phyloP scores from a whole-genome alignment of 2,329 filamentous ascomycete genomes.

The Colletotrichum euphorbiae region DNA sequence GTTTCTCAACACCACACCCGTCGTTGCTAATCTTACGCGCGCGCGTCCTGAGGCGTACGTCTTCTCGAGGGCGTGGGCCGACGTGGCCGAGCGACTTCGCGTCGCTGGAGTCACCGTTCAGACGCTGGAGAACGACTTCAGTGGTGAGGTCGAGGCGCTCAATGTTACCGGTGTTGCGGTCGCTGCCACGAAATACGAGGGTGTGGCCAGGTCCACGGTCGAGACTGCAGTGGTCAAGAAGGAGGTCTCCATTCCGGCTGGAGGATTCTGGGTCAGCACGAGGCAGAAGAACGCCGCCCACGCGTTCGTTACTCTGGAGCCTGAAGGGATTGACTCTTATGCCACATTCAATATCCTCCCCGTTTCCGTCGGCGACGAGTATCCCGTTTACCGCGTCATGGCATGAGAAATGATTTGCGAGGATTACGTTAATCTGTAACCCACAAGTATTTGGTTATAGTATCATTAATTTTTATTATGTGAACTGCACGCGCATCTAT shows the following conservation, averaged over 20 bases:
- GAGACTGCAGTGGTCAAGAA: slow-evolving; percentile 40
- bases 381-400: slow-evolving; percentile 46
- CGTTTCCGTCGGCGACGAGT: slow-evolving; percentile 46
- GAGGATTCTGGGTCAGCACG: slow-evolving; percentile 48
- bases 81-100: slow-evolving; percentile 45
- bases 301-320: slow-evolving; percentile 47
- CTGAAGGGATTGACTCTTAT: slow-evolving; percentile 50
- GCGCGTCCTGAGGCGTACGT: slow-evolving; percentile 47
- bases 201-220: slow-evolving; percentile 43
- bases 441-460: too few relatives aligned
- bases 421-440: too few relatives aligned
- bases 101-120: slow-evolving; percentile 45
- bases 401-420: neutral
- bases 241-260: slow-evolving; percentile 44
- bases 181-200: slow-evolving; percentile 44
- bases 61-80: slow-evolving; percentile 46
- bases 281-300: slow-evolving; percentile 48
- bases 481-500: too few relatives aligned
- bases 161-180: slow-evolving; percentile 43
- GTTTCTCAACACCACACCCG: slow-evolving; percentile 47
- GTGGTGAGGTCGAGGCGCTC: slow-evolving; percentile 45
- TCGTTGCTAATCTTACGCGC: slow-evolving; percentile 45
- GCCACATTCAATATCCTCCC: slow-evolving; percentile 48
- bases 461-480: too few relatives aligned
- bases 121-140: slow-evolving; percentile 42